Evolutionary conservation across 2,329 filamentous ascomycete genomes (phyloP), one percentile per base, ranked within the genome.

Genomic region (Cercospora nicotianae): DNA sequence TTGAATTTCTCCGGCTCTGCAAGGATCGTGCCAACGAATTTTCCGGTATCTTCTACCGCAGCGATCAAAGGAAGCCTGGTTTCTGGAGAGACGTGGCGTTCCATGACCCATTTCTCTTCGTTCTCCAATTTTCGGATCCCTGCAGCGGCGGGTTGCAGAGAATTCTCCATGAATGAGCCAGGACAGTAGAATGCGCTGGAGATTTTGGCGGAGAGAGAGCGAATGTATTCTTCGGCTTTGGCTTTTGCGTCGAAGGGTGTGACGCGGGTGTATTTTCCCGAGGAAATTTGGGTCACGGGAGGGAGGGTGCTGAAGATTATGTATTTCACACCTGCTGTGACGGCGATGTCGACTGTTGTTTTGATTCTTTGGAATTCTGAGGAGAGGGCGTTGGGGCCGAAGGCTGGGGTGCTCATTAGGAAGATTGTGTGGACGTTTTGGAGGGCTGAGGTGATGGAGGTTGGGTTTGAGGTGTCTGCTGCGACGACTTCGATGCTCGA

Each of bases 331-430:
- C 76, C 72, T 1, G 18, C 28, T 78, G 42, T 76, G 79, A 72
- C 81, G n/a, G 83, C 83, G 0, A 84, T 86, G 67, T 87, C 83
- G 4, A 80, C 83, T 31, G 88, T 85, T 66, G 87, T 87, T 69
- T 81, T 83, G 0, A 86, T 85, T 60, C 86, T 82, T 9, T 77
- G 77, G 9, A 81, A 75, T 76, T 89, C 86, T 2, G 64, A 1
- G 3, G 45, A 23, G 13, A 75, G 75, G 12, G 82, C 72, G 31
- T 67, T 42, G 9, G 67, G 51, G 16, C 63, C 67, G 30, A 63
- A 65, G 18, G 60, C 61, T 9, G 66, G 61, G 10, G 55, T 48
- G 31, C 63, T 70, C 45, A 75, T 67, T 20, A 63, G 66, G 53
- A 73, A 87, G 36, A 85, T 82, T 16, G 81, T 81, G 51, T 82